Evolutionary conservation across 2,329 filamentous ascomycete genomes (phyloP), one percentile per base, ranked within the genome.

Genomic region (Exophiala sp.): DNA sequence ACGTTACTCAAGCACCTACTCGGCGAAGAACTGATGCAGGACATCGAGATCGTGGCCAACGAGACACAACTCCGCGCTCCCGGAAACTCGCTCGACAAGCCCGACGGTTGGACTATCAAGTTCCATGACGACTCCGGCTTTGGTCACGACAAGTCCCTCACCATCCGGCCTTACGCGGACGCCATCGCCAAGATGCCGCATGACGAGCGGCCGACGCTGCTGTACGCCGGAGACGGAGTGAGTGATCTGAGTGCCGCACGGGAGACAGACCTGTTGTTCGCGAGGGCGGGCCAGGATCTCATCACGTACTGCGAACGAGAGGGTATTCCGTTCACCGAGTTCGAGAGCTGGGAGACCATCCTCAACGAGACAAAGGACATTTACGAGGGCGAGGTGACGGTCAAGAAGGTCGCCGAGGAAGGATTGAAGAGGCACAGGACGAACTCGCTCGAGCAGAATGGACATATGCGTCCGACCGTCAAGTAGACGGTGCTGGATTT

Each of bases 81-180:
- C 74, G 89, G 83, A 39, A 86, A 89, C 79, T 78, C 74, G 64
- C 87, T 95, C 68, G 86, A 94, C 63, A 83, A 90, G 47, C 83
- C 88, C 67, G 83, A 83, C 14, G 92, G 91, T 29, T 99, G 94
- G 94, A 78, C 86, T 66, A 92, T 99, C 46, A 78, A 83, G 54
- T 99, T 86, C 73, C 91, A 90, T 66, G 91, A 99, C 69, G 50
- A 55, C 58, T 89, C 87, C 67, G 80, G 85, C 54, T 95, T 95
- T 65, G 94, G 94, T n/a, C 94, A 99, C 69, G 92, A 99, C 79
- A 99, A 99, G 82, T 91, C 87, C 21, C 78, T 92, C 50, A 89
- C 94, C 69, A 90, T 99, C 65, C 84, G 89, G 61, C 90, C 90
- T 47, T 97, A 97, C 73, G 86, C 87, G 2, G 78, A 67, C 38